Evolutionary conservation across 1,284 basidiomycete genomes (phyloP).

Genomic region (Sanguinoderma infundibulare): DNA sequence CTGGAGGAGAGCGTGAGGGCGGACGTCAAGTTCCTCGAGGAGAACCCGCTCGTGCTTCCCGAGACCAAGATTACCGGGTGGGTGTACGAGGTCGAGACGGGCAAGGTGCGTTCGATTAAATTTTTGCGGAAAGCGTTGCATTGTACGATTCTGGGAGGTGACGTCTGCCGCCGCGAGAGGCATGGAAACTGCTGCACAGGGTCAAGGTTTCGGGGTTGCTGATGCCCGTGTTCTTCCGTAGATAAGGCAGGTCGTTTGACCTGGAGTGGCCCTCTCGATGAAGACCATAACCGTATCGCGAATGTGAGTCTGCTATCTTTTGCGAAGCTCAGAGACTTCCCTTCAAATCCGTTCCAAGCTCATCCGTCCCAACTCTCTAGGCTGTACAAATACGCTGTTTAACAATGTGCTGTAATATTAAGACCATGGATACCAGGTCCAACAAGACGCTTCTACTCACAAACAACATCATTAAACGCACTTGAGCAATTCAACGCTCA

Average conservation of each 20-base stretch:
- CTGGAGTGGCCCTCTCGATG: background rate
- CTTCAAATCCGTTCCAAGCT: no score
- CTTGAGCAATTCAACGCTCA: no score
- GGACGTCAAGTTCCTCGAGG: slow-evolving; percentile 61
- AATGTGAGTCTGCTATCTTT: no score
- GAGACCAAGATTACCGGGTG: slow-evolving; percentile 64
- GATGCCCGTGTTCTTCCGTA: background rate
- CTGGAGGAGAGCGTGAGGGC: slow-evolving; percentile 58
- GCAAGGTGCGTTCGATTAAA: slow-evolving; percentile 46
- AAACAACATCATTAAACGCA: no score
- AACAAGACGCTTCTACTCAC: no score
- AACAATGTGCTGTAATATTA: no score
- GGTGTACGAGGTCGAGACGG: slow-evolving; percentile 68
- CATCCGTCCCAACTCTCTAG: no score
- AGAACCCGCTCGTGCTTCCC: slow-evolving; percentile 56
- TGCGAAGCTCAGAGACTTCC: no score
- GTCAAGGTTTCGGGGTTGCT: no score
- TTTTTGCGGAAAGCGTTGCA: background rate
- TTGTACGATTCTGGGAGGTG: background rate
- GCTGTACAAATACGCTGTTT: no score
- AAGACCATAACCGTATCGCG: background rate
- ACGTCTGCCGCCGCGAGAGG: background rate
- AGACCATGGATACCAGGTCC: no score
- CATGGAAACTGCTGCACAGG: background rate
- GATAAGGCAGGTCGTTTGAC: slow-evolving; percentile 16